These are phyloP conservation scores for Backusella morwellensis DNA, from an alignment of 192 early-diverging fungal species.

Conservation along the genomic window DNA sequence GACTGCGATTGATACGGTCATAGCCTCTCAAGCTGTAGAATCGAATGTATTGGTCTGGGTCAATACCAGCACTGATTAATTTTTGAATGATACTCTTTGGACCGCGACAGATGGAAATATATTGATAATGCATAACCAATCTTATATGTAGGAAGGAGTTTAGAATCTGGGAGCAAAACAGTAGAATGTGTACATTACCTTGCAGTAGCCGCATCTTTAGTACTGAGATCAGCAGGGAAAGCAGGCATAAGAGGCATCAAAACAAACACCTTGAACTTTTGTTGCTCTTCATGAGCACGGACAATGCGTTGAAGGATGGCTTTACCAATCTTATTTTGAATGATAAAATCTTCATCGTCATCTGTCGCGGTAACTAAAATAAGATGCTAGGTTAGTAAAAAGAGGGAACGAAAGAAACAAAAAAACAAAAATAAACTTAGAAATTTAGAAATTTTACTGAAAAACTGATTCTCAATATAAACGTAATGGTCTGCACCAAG, in stretches of 20 bases:
- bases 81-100: slow-evolving; percentile 66
- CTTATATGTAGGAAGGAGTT: slow-evolving; percentile 1
- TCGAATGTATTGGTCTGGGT: slow-evolving; percentile 64
- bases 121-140: slow-evolving; percentile 83
- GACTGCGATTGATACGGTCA: slow-evolving; percentile 59
- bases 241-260: slow-evolving; percentile 88
- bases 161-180: neutral
- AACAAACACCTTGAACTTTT: slow-evolving; percentile 80
- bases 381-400: neutral
- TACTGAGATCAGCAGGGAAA: slow-evolving; percentile 80
- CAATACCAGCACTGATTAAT: slow-evolving; percentile 54
- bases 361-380: slow-evolving; percentile 48
- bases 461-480: slow-evolving; percentile 94
- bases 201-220: slow-evolving; percentile 70
- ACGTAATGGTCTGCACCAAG: slow-evolving; percentile 73
- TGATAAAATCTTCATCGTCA: slow-evolving; percentile 43
- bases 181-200: slow-evolving; percentile 36
- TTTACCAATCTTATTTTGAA: slow-evolving; percentile 83
- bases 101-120: slow-evolving; percentile 76
- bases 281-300: slow-evolving; percentile 59
- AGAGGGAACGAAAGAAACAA: neutral
- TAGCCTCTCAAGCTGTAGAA: slow-evolving; percentile 81
- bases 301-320: slow-evolving; percentile 78
- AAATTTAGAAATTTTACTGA: slow-evolving; percentile 50
- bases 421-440: neutral